Evolutionary conservation across 805 yeast genomes (phyloP), one percentile per base, ranked within the genome.

Genomic region (Hanseniaspora pseudoguilliermondii): DNA sequence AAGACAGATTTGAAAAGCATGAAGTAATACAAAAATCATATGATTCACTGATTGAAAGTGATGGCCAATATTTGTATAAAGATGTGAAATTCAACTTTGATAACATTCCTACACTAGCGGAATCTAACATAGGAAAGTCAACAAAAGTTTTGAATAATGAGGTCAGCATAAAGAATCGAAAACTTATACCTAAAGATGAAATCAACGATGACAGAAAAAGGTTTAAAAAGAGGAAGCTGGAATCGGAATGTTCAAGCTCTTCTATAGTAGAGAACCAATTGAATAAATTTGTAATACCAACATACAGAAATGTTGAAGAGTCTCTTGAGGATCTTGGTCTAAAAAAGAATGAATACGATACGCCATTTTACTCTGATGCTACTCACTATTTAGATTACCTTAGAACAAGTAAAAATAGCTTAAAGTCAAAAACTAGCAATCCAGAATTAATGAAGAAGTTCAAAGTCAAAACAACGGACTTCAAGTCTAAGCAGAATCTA

Each of bases 351-450:
- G 75, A 80, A 15, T 83, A 84, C 63, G 57, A 61, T 1, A 84
- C 79, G 59, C 95, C 96, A 0, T 80, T 69, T 60, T 90, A 80
- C 61, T 75, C 81, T 29, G 73, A 75, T 16, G 61, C 71, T 0
- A 62, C 66, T 1, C 90, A 86, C 60, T 69, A 76, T 7, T 82
- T 79, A 1, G 62, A 66, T 6, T 49, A 82, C 20, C 68, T 23
- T 2, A n/a, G 50, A 57, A 2, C 55, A 59, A 1, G 21, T 52
- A 8, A 7, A 32, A 20, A 55, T 52, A 1, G 23, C 9, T 20
- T 48, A 3, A n/a, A 41, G 34, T 16, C 39, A 32, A 27, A 16
- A 15, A 38, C 34, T 20, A 38, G 39, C 16, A 32, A 35, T 18
- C 36, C 47, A 1, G 44, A 23, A 13, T 10, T 41, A 4, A 34